Evolutionary conservation across 2,329 filamentous ascomycete species (phyloP).

Genomic region (Nemania sp.): DNA sequence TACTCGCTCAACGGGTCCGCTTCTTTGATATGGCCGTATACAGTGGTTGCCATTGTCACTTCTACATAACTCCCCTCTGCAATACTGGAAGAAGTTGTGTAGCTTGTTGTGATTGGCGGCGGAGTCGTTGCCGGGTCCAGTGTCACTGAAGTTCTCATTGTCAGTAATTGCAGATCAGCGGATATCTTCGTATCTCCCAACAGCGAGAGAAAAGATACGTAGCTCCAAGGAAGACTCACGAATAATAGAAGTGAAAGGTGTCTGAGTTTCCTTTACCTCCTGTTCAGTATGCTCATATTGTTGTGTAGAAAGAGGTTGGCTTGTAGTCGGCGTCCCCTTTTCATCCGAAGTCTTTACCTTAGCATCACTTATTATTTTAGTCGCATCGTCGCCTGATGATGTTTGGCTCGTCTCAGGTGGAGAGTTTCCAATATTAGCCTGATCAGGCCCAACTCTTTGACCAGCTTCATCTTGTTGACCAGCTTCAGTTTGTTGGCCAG

Average conservation of each 20-base stretch:
- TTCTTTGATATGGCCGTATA: slow-evolving; percentile 22
- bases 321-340: not conserved
- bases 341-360: not conserved
- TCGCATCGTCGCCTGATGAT: not conserved
- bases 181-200: too few relatives aligned
- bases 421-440: not conserved
- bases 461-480: not conserved
- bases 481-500: too few relatives aligned
- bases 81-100: slow-evolving; percentile 25
- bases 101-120: slow-evolving; percentile 25
- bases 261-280: not conserved
- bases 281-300: not conserved
- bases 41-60: slow-evolving; percentile 22
- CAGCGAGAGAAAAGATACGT: not conserved
- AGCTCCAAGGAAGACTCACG: slow-evolving; percentile 3
- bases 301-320: not conserved
- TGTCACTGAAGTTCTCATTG: slow-evolving; percentile 8
- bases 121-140: not conserved
- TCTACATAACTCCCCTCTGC: slow-evolving; percentile 16
- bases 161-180: not conserved
- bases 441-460: not conserved
- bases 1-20: slow-evolving; percentile 18
- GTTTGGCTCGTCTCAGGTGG: not conserved
- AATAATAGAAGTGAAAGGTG: slow-evolving; percentile 15
- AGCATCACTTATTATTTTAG: not conserved